Evolutionary conservation across 73 alveolate species (phyloP), one percentile per base, ranked within the genome.

Genomic region (Stentor coeruleus): DNA sequence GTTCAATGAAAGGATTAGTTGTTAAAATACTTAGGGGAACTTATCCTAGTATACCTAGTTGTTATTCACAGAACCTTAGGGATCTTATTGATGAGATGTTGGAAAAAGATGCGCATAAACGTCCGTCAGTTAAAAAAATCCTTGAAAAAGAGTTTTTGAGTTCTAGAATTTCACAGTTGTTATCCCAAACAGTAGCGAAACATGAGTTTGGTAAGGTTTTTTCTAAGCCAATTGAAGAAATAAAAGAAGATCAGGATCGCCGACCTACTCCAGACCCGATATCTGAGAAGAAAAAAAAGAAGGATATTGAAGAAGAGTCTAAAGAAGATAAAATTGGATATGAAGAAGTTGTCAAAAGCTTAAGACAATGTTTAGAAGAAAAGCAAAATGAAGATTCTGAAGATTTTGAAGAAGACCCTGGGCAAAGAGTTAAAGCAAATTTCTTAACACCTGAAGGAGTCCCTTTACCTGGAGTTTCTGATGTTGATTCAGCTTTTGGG

Each of bases 1-100:
- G 92, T 35, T 90, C 94, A 2, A 93, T 95, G 97, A 93, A 89
- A 3, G 97, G 94, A 74, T 87, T 95, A 55, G 95, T 94, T 37
- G 55, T 83, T 39, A 93, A 92, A 83, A 95, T 95, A n/a, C 84
- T 95, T 85, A 82, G 93, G 74, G 97, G 98, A 11, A n/a, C 93
- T 89, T 2, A 57, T 84, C 35, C 82, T 87, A 66, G 40, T 89
- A 91, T 91, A 31, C 94, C 94, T 28, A 72, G 92, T n/a, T 42
- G 76, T 74, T 91, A 91, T 75, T 81, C 91, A 3, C 38, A 87
- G 40, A 88, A 91, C 39, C 41, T 89, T 37, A 58, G 86, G 81
- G 85, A 81, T 2, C 82, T 91, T 14, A 79, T 91, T 11, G 90
- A 94, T 1, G 97, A 91, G 74, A 91, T 91, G 97, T 87, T 91